Evolutionary conservation across 495 filamentous ascomycete genomes (phyloP).

Genomic region (Peziza echinospora): DNA sequence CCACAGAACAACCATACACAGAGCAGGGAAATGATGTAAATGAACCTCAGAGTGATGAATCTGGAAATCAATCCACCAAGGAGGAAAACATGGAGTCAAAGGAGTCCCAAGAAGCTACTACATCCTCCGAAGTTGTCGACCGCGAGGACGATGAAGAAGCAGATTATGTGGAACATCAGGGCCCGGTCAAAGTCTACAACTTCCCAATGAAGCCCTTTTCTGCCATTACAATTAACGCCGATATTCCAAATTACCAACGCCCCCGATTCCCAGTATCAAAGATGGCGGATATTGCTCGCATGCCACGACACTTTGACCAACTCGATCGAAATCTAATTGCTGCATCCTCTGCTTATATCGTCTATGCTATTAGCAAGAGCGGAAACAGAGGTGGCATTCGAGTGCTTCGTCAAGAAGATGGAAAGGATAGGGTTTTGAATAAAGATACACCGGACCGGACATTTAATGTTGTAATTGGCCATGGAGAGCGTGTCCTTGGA

Average conservation of each 20-base stretch:
- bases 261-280: slow-evolving; percentile 20
- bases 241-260: slow-evolving; percentile 20
- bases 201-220: slow-evolving; percentile 94
- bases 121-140: slow-evolving; percentile 18
- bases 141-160: slow-evolving; percentile 32
- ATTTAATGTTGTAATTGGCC: slow-evolving; percentile 61
- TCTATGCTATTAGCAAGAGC: slow-evolving; percentile 76
- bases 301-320: slow-evolving; percentile 96
- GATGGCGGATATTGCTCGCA: slow-evolving; percentile 43
- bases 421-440: slow-evolving; percentile 72
- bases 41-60: too few species aligned
- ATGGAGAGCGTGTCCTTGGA: slow-evolving; percentile 44
- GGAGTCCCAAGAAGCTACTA: background rate
- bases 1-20: background rate
- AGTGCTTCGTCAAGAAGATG: slow-evolving; percentile 84
- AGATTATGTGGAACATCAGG: slow-evolving; percentile 41
- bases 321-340: slow-evolving; percentile 79
- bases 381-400: slow-evolving; percentile 45
- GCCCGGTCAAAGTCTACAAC: slow-evolving; percentile 60
- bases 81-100: background rate
- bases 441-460: slow-evolving; percentile 69
- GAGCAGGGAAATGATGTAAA: too few species aligned
- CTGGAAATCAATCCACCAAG: background rate
- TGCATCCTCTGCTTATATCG: slow-evolving; percentile 77
- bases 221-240: slow-evolving; percentile 34